These are phyloP conservation scores for Colletotrichum navitas DNA, from an alignment of 2,329 filamentous ascomycete genomes.

Conservation along the genomic window DNA sequence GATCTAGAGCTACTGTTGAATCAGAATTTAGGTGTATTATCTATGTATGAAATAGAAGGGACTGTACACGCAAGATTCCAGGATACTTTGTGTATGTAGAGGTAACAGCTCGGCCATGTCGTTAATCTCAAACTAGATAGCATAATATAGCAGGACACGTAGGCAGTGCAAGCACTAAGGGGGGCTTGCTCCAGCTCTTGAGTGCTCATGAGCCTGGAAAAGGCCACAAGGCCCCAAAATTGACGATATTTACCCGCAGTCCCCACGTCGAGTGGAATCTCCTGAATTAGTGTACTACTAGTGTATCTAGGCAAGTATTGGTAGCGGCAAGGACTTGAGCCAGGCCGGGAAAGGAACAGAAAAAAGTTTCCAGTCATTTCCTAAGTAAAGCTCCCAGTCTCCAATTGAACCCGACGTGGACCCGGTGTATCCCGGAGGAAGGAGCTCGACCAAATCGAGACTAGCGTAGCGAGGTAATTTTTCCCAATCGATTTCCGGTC, in stretches of 20 bases:
- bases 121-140: too few relatives aligned
- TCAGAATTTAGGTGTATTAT: too few relatives aligned
- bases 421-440: constrained; percentile 40
- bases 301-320: background rate
- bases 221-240: constrained; percentile 27
- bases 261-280: constrained; percentile 33
- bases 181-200: constrained; percentile 4
- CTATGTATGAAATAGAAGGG: too few relatives aligned
- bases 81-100: too few relatives aligned
- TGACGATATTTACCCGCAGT: constrained; percentile 31
- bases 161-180: background rate
- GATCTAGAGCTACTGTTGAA: too few relatives aligned
- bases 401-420: constrained; percentile 40
- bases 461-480: constrained; percentile 41
- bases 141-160: too few relatives aligned
- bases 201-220: constrained; percentile 34
- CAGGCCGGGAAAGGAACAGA: constrained; percentile 1
- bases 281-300: background rate
- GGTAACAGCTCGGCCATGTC: too few relatives aligned
- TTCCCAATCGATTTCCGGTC: constrained; percentile 42
- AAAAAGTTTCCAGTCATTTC: constrained; percentile 37
- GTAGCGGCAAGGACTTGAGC: background rate
- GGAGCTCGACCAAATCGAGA: constrained; percentile 30
- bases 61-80: too few relatives aligned
- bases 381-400: constrained; percentile 4